Evolutionary conservation across 1,284 basidiomycete species (phyloP).

Genomic region (Sanghuangporus sanghuang): DNA sequence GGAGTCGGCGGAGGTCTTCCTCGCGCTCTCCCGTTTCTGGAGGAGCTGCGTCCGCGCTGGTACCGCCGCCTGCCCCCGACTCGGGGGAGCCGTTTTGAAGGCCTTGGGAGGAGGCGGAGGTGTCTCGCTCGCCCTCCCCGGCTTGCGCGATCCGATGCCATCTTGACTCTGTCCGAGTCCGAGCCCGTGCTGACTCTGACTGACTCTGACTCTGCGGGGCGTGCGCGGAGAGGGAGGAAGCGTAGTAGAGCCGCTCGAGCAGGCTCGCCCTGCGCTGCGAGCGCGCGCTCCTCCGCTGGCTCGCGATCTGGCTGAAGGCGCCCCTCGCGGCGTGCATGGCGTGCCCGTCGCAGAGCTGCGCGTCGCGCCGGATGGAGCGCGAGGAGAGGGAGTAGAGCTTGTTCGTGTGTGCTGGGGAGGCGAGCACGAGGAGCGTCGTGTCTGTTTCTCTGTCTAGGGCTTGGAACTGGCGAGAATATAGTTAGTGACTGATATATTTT

Average conservation of each 20-base stretch:
- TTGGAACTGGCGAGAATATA: conserved; percentile 50
- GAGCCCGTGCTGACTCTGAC: too few species aligned
- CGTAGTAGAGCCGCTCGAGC: conserved; percentile 47
- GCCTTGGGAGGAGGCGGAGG: too few species aligned
- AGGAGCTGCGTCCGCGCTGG: background rate
- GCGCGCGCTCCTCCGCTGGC: conserved; percentile 42
- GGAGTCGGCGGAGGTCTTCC: conserved; percentile 55
- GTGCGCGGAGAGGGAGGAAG: conserved; percentile 27
- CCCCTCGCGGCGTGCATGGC: conserved; percentile 46
- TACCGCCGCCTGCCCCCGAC: too few species aligned
- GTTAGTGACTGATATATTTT: conserved; percentile 19
- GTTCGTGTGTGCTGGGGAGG: conserved; percentile 64
- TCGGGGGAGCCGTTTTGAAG: too few species aligned
- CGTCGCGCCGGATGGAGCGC: conserved; percentile 57
- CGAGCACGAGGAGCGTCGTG: conserved; percentile 65
- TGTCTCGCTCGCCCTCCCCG: conserved; percentile 29
- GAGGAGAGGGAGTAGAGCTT: conserved; percentile 60
- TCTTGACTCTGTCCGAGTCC: too few species aligned
- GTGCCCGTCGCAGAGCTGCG: conserved; percentile 38
- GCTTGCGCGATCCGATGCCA: too few species aligned
- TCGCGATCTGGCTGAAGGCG: conserved; percentile 54
- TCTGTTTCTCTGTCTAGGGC: conserved; percentile 74
- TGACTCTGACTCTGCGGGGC: conserved; percentile 21
- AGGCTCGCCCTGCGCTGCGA: conserved; percentile 40
- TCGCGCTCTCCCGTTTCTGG: conserved; percentile 34